Conservation (phyloP, 371 early-diverging fungal species). For the Paraphysoderma sedebokerense region DNA sequence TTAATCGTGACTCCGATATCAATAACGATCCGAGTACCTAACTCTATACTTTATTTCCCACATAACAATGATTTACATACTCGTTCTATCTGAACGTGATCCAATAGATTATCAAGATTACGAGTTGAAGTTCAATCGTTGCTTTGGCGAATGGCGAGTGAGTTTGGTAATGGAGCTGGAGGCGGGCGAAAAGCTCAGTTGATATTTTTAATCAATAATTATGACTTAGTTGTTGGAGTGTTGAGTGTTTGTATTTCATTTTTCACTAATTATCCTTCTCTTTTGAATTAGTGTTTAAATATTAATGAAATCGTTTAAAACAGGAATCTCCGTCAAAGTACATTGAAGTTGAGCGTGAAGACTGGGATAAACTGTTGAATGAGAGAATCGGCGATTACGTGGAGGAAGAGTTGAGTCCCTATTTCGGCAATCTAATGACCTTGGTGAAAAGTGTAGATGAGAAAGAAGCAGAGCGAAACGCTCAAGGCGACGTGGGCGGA, state of each 20-base stretch:
- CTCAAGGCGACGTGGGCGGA: not conserved
- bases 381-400: constrained; percentile 61
- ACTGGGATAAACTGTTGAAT: constrained; percentile 46
- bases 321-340: constrained; percentile 46
- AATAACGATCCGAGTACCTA: not conserved
- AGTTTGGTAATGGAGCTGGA: too few relatives aligned
- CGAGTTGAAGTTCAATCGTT: constrained; percentile 13
- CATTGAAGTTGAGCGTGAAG: constrained; percentile 49
- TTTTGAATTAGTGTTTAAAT: too few relatives aligned
- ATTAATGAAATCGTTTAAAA: too few relatives aligned
- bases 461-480: not conserved
- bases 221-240: constrained; percentile 61
- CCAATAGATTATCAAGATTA: constrained; percentile 9
- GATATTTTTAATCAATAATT: constrained; percentile 79
- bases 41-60: not conserved
- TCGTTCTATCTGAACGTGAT: not conserved
- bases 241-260: constrained; percentile 22
- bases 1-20: not conserved
- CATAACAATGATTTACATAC: not conserved
- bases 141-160: constrained; percentile 46
- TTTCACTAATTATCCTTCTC: not conserved
- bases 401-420: constrained; percentile 61
- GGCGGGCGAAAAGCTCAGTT: constrained; percentile 33
- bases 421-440: constrained; percentile 53
- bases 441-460: too few relatives aligned